Base-by-base conservation (phyloP, 495 filamentous ascomycete genomes). In the Neurospora sublineolata region DNA sequence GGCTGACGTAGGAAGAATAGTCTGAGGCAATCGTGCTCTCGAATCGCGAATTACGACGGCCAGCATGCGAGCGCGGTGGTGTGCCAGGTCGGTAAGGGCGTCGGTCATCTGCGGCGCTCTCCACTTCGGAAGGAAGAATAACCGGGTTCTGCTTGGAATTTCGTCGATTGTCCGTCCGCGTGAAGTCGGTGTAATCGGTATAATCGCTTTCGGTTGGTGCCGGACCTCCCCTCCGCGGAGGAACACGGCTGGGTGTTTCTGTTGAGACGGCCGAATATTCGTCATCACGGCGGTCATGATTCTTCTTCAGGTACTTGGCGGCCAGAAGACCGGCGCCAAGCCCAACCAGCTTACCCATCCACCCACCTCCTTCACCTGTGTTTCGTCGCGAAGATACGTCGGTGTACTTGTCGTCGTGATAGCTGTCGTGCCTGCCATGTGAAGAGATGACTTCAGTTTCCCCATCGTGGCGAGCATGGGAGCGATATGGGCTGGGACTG, bases 271-370 rank as follows among this genome's bases (percentile, higher is more conserved):
- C 83, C 18, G 85, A 85, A 73, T 87, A 87, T 30, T 89, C 84
- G 67, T 93, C 83, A 30, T 90, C 87, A 23, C 86, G 83, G 73
- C 89, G 85, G 69, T 83, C 82, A 37, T 84, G 80, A 68, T 88
- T 84, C 69, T 89, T 84, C 73, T 89, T 88, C 74, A 89, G 87
- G 71, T 89, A 85, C 44, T 83, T 89, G 75, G 88, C 90, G 12
- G 88, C 86, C 23, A 93, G 79, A 20, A 87, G 85, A 23, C 87
- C 87, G 44, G 86, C 91, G 33, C 91, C 93, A 12, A 89, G 79
- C 16, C 89, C 89, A 10, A 94, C 75, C 0, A 95, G 69, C 71
- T 86, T 88, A 76, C 90, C 87, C 75, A 88, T 86, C 80, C 90
- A 87, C 14, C 89, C 87, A 12, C 87, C 85, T 76, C 69, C 82